Evolutionary conservation across 768 basidiomycete genomes (phyloP).

Genomic region (Sarcodon sp.): DNA sequence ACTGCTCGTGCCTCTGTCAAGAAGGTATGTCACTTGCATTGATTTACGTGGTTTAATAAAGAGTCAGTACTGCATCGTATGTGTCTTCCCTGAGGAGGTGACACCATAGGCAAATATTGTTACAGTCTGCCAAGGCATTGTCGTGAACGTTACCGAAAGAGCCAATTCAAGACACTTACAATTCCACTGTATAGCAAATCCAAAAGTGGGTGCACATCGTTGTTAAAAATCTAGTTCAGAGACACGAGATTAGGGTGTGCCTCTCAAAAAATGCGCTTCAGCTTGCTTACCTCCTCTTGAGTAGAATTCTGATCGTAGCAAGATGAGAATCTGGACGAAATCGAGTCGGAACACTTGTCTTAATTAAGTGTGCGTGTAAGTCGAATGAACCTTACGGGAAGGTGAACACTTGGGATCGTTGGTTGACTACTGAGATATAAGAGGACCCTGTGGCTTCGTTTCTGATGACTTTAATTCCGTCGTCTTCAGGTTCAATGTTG

Average conservation of each 20-base stretch:
- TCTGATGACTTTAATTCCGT: slow-evolving; percentile 38
- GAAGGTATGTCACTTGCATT: too few relatives aligned
- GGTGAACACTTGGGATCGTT: slow-evolving; percentile 66
- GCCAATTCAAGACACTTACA: slow-evolving; percentile 27
- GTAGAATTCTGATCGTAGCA: slow-evolving; percentile 61
- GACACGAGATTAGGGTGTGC: too few relatives aligned
- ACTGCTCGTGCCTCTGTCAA: slow-evolving; percentile 32
- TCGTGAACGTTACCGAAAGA: not conserved
- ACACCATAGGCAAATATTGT: slow-evolving; percentile 89
- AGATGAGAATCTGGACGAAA: slow-evolving; percentile 43
- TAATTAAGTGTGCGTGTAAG: not conserved
- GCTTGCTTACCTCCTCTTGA: slow-evolving; percentile 37
- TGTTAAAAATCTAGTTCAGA: slow-evolving; percentile 38
- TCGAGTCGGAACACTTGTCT: not conserved
- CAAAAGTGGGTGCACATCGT: slow-evolving; percentile 66
- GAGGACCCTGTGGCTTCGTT: slow-evolving; percentile 23
- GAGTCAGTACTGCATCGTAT: slow-evolving; percentile 60
- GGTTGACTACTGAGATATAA: slow-evolving; percentile 56
- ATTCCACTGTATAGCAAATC: slow-evolving; percentile 70
- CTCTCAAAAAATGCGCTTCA: too few relatives aligned
- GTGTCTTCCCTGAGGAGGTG: slow-evolving; percentile 83
- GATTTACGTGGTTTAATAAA: too few relatives aligned
- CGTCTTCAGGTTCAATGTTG: slow-evolving; percentile 47
- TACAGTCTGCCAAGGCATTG: slow-evolving; percentile 38
- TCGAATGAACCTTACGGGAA: slow-evolving; percentile 42